These are phyloP conservation scores for Fraxinus cuspidata DNA, from an alignment of 257 asterid genomes.

Conservation along the genomic window DNA sequence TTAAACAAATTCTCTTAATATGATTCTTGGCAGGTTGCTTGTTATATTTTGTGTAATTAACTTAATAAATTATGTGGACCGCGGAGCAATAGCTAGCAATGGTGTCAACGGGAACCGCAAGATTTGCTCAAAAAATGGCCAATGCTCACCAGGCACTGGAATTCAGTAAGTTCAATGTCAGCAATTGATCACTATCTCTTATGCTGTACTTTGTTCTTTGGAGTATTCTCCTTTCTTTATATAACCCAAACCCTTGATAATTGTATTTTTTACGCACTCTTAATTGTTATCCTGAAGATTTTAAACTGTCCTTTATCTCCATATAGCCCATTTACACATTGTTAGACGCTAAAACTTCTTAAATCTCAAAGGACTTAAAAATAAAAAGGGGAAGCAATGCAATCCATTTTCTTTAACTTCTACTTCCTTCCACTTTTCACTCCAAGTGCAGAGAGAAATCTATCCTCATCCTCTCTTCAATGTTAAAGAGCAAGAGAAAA, in stretches of 20 bases:
- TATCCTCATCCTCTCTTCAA: not conserved
- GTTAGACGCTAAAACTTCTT: not conserved
- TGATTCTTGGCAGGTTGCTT: constrained; percentile 55
- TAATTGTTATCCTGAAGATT: not conserved
- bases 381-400: not conserved
- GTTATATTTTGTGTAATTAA: constrained; percentile 64
- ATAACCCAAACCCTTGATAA: not conserved
- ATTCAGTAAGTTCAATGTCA: constrained; percentile 61
- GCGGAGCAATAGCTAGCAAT: constrained; percentile 88
- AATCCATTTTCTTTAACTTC: not conserved
- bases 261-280: not conserved
- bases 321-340: not conserved
- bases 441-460: not conserved
- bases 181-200: not conserved
- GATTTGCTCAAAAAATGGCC: constrained; percentile 57
- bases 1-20: constrained; percentile 3
- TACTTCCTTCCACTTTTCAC: not conserved
- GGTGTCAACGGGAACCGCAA: constrained; percentile 77
- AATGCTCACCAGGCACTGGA: constrained; percentile 66
- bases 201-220: not conserved
- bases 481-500: not conserved
- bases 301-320: not conserved
- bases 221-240: not conserved
- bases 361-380: not conserved
- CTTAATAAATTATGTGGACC: constrained; percentile 76